Evolutionary conservation across 495 filamentous ascomycete species (phyloP).

Genomic region (Cladorrhinum samala): DNA sequence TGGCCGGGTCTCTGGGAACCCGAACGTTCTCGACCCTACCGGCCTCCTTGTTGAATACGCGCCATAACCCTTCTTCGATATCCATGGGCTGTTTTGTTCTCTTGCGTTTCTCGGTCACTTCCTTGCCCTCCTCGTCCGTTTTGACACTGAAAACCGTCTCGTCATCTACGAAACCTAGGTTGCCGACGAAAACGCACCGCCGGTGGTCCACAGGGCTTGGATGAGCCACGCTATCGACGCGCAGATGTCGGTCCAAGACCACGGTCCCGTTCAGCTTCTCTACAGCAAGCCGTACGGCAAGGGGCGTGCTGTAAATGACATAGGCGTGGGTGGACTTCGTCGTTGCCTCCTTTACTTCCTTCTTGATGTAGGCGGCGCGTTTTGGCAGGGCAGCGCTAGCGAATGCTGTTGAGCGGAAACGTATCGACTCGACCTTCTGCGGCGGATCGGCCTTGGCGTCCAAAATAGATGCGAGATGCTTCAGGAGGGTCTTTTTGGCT

Average conservation of each 20-base stretch:
- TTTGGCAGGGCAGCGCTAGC: conserved; percentile 70
- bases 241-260: conserved; percentile 80
- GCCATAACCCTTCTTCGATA: conserved; percentile 93
- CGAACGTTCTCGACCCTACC: conserved; percentile 89
- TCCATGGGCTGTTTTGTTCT: conserved; percentile 69
- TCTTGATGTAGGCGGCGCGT: conserved; percentile 79
- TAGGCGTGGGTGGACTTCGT: conserved; percentile 95
- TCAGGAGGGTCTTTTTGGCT: conserved; percentile 67
- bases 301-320: conserved; percentile 68
- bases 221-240: conserved; percentile 85
- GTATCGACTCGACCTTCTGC: conserved; percentile 79
- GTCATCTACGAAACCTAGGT: conserved; percentile 90
- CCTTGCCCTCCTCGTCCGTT: conserved; percentile 44
- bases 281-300: conserved; percentile 69
- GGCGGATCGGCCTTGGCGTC: conserved; percentile 36
- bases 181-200: conserved; percentile 93
- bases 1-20: conserved; percentile 82
- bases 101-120: conserved; percentile 53
- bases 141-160: conserved; percentile 58
- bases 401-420: conserved; percentile 90
- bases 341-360: conserved; percentile 76
- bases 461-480: conserved; percentile 53
- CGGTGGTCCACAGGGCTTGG: conserved; percentile 74
- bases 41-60: conserved; percentile 64
- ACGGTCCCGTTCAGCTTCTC: conserved; percentile 74